Base-by-base conservation (phyloP, 2,329 filamentous ascomycete species). In the Septoria petroselini region DNA sequence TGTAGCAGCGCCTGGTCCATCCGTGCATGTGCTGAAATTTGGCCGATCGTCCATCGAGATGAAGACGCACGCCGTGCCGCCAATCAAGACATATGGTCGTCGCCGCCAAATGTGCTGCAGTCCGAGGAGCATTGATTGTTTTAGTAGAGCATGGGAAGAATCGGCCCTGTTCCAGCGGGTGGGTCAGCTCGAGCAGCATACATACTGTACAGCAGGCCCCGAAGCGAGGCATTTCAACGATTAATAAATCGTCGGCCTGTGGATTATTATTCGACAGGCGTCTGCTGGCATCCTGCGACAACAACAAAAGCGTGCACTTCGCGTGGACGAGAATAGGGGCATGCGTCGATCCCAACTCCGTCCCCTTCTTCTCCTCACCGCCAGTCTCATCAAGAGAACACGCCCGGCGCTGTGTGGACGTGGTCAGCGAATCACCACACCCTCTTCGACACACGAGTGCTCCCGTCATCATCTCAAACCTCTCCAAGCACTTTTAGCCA, bases 11-110 rank as follows among this genome's bases (percentile, higher is more conserved):
- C 17, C 14, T 3, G 15, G 12, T 15, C 12, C 9, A n/a, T 42
- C 23, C 19, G 9, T 43, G 41, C 25, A 25, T 21, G 27, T 30
- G 31, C 41, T 30, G 31, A 43, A 43, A 43, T 18, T 19, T 21
- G 17, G 31, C 17, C 17, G 41, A 43, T 30, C 41, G 17, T 25
- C 30, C 41, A 44, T 44, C 41, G 41, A 44, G 30, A 44, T 44
- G 41, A 44, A 44, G 41, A 44, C n/a, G 5, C 23, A 30, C 41
- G 23, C 11, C 23, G 14, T 33, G 29, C 27, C 41, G 41, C 41
- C 18, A 23, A 44, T 12, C n/a, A 14, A 31, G 29, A 5, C 41
- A 7, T 35, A 17, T 7, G n/a, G 41, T 21, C 29, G n/a, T n/a
- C n/a, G n/a, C n/a, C n/a, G n/a, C n/a, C n/a, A n/a, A n/a, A n/a